phyloP scores from a whole-genome alignment of 768 basidiomycete genomes.

The Hysterangium stoloniferum region DNA sequence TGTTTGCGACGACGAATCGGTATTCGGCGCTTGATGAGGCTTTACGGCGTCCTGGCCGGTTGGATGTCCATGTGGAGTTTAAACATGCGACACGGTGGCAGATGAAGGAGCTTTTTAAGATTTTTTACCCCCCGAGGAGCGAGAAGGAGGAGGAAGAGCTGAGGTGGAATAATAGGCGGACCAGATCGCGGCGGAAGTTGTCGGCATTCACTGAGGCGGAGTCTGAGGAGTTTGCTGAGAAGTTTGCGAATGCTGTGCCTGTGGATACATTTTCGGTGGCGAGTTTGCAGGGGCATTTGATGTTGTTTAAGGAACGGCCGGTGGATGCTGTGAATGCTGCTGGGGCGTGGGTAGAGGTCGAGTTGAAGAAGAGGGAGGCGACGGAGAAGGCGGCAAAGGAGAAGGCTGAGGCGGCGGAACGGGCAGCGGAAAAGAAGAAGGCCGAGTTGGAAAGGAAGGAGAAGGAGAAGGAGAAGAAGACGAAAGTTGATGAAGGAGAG shows the following conservation, averaged over 20 bases:
- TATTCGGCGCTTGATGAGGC: constrained; percentile 65
- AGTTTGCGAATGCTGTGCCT: constrained; percentile 20
- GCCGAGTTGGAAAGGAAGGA: not conserved
- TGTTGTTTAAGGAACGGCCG: constrained; percentile 59
- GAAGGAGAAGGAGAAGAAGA: not conserved
- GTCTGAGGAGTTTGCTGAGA: constrained; percentile 11
- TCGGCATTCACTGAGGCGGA: constrained; percentile 9
- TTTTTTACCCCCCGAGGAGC: constrained; percentile 52
- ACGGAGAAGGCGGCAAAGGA: not conserved
- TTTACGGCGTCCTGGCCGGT: constrained; percentile 67
- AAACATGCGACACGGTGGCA: constrained; percentile 65
- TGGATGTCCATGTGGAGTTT: constrained; percentile 77
- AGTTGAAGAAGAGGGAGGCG: constrained; percentile 18
- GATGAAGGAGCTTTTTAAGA: constrained; percentile 53
- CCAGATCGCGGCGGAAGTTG: constrained; percentile 16
- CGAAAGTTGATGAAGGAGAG: not conserved
- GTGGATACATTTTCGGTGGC: constrained; percentile 41
- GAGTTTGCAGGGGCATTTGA: constrained; percentile 48
- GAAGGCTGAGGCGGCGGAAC: not conserved
- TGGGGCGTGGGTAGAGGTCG: constrained; percentile 43
- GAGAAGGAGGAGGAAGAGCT: constrained; percentile 17
- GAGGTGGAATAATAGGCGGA: constrained; percentile 20
- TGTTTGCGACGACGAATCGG: constrained; percentile 76
- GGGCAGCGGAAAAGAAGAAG: not conserved
- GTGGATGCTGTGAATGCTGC: constrained; percentile 42